Conservation (phyloP, 805 yeast genomes). For the Sugiyamaella qingdaonensis region DNA sequence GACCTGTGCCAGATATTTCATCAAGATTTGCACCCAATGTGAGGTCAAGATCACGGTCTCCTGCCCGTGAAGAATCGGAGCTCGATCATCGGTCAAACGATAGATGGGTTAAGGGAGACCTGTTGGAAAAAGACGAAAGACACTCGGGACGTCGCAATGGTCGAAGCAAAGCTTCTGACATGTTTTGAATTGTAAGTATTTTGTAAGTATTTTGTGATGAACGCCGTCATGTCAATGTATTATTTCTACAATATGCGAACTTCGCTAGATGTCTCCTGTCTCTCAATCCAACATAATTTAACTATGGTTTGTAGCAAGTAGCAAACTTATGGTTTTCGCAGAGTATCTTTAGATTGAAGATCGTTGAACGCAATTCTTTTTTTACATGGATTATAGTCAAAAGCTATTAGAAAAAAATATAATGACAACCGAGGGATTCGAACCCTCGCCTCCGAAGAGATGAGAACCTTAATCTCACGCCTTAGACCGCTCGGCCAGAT, state of each 20-base stretch:
- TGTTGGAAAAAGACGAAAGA: not conserved
- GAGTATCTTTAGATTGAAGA: too few species aligned
- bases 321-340: too few species aligned
- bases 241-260: too few species aligned
- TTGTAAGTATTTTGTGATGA: not conserved
- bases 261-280: too few species aligned
- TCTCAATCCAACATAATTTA: too few species aligned
- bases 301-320: too few species aligned
- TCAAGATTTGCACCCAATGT: not conserved
- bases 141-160: not conserved
- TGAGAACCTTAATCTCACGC: constrained; percentile 48
- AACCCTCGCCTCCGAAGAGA: constrained; percentile 86
- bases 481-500: constrained; percentile 70
- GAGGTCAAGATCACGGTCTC: constrained; percentile 3
- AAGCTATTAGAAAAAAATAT: constrained; percentile 29
- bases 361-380: too few species aligned
- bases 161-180: constrained; percentile 13
- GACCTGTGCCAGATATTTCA: not conserved
- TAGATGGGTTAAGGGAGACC: constrained; percentile 16
- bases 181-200: constrained; percentile 12
- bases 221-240: too few species aligned
- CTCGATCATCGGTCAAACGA: constrained; percentile 12
- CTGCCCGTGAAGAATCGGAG: constrained; percentile 3
- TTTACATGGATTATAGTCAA: too few species aligned
- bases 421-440: constrained; percentile 79